Conservation (phyloP, 306 rosid species). For the Casuarina equisetifolia region DNA sequence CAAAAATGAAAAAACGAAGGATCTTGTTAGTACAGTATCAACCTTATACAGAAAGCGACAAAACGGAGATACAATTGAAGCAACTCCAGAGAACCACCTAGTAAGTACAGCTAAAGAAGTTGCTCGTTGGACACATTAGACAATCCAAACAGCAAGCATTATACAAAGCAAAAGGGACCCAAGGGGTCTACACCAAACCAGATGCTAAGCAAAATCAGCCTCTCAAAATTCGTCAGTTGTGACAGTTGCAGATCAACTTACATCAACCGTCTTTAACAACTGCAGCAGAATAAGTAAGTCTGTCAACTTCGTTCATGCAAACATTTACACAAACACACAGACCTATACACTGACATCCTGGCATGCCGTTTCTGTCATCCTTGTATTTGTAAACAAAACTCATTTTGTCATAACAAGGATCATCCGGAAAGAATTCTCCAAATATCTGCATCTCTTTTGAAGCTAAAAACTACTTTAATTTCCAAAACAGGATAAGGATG, state of each 20-base stretch:
- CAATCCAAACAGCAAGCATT: not conserved
- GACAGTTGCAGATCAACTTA: conserved; percentile 1
- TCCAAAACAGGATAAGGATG: not conserved
- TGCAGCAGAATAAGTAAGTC: not conserved
- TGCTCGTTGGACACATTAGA: not conserved
- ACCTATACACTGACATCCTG: not conserved
- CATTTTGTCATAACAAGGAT: not conserved
- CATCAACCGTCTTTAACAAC: not conserved
- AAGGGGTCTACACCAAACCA: not conserved
- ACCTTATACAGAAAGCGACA: not conserved
- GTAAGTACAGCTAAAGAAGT: not conserved
- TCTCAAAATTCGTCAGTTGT: conserved; percentile 1
- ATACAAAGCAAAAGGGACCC: not conserved
- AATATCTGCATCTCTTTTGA: not conserved
- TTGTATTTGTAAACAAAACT: not conserved
- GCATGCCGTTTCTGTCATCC: too few relatives aligned
- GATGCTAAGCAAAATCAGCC: not conserved
- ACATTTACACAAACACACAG: not conserved
- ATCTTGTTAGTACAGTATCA: not conserved
- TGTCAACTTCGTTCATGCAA: not conserved
- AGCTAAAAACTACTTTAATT: not conserved
- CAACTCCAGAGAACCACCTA: not conserved
- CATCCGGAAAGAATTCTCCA: not conserved
- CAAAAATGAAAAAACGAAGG: not conserved
- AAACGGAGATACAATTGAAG: not conserved